Evolutionary conservation across 768 basidiomycete species (phyloP).

Genomic region (Tulasnella sp.): DNA sequence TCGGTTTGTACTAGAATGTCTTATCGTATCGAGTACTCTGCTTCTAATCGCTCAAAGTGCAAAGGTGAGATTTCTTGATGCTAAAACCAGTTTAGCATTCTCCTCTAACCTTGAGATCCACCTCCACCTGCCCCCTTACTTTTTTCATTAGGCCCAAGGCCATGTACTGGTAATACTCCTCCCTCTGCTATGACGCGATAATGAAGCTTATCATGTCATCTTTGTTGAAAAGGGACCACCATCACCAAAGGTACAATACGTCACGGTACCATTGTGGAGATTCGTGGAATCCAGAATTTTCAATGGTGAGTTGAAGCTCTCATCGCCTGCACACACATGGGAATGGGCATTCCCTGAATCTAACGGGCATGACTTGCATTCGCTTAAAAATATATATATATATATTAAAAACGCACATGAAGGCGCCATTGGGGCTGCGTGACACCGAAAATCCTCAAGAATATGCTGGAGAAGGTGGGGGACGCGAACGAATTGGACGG

Average conservation of each 20-base stretch:
- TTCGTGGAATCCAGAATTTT: slow-evolving; percentile 48
- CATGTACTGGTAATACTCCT: background rate
- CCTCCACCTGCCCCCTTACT: background rate
- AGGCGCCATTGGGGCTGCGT: slow-evolving; percentile 88
- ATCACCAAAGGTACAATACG: slow-evolving; percentile 66
- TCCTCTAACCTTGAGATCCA: background rate
- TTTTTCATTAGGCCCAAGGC: slow-evolving; percentile 2
- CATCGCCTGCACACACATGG: background rate
- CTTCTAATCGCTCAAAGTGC: slow-evolving; percentile 8
- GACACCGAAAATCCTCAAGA: slow-evolving; percentile 54
- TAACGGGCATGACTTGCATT: too few relatives aligned
- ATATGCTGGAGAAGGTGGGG: slow-evolving; percentile 50
- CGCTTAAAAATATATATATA: background rate
- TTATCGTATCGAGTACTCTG: slow-evolving; percentile 10
- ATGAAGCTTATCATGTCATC: background rate
- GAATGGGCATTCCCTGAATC: too few relatives aligned
- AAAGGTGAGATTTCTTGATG: background rate
- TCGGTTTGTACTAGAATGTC: too few relatives aligned
- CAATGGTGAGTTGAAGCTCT: slow-evolving; percentile 40
- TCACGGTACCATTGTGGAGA: slow-evolving; percentile 62
- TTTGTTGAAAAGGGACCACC: slow-evolving; percentile 40
- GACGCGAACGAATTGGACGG: slow-evolving; percentile 69
- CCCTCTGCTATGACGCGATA: background rate
- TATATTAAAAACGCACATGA: background rate
- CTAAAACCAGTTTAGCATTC: background rate